A percentile compares a stretch with the other conserved stretches of the same genome.
These are phyloP conservation scores for Skeletonema tropicum DNA, from an alignment of 108 stramenopile genomes.

Conservation along the genomic window DNA sequence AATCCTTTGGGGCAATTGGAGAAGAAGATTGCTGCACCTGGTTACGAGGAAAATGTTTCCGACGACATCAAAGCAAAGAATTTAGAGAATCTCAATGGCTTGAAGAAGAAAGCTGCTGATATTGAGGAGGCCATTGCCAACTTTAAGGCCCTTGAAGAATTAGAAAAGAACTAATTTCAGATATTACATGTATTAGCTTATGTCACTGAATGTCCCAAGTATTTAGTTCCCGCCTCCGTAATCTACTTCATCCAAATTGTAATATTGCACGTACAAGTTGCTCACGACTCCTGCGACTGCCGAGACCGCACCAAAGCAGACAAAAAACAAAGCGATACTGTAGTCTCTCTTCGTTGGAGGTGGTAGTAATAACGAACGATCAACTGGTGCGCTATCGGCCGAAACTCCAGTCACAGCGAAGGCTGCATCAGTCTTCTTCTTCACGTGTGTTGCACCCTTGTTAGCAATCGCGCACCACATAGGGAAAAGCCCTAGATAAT, in stretches of 20 bases:
- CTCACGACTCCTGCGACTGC: conserved; percentile 63
- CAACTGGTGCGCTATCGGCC: conserved; percentile 13
- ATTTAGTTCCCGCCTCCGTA: background rate
- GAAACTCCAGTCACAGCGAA: conserved; percentile 2
- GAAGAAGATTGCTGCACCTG: conserved; percentile 69
- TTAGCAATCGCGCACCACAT: conserved; percentile 46
- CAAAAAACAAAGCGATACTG: conserved; percentile 65
- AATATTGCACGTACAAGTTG: conserved; percentile 74
- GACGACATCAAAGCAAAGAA: conserved; percentile 68
- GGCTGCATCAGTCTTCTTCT: conserved; percentile 31
- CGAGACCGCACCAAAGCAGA: conserved; percentile 72
- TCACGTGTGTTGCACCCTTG: conserved; percentile 32
- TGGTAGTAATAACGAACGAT: conserved; percentile 30
- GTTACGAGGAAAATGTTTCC: conserved; percentile 79
- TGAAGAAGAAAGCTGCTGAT: conserved; percentile 79
- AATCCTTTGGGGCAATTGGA: conserved; percentile 64
- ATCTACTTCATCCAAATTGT: conserved; percentile 6
- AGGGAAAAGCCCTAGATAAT: conserved; percentile 44
- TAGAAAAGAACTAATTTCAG: conserved; percentile 53
- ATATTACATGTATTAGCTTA: background rate
- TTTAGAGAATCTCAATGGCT: conserved; percentile 67
- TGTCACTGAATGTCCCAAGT: background rate
- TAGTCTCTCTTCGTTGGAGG: conserved; percentile 59
- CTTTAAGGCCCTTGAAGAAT: conserved; percentile 65
- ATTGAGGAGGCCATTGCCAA: conserved; percentile 84